Percentiles rank a stretch among this genome's conserved stretches.
Evolutionary conservation across 2,329 filamentous ascomycete genomes (phyloP).

Genomic region (Endoconidiophora laricicola): DNA sequence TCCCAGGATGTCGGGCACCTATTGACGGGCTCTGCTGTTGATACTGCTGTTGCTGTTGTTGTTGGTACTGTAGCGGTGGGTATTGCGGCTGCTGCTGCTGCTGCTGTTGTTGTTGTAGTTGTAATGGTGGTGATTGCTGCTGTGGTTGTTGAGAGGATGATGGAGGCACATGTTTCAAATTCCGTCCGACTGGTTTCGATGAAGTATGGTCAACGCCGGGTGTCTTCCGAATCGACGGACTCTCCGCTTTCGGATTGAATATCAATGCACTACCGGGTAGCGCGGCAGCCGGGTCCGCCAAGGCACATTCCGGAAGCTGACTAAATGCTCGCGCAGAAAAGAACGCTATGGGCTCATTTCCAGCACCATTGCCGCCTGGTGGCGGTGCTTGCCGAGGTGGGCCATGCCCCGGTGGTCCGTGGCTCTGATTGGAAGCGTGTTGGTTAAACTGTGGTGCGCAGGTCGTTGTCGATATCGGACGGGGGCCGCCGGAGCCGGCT

Average conservation of each 20-base stretch:
- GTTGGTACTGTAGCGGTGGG: conserved; percentile 8
- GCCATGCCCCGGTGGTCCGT: not conserved
- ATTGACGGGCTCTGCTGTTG: conserved; percentile 19
- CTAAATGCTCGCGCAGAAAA: conserved; percentile 53
- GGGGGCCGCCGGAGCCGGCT: not conserved
- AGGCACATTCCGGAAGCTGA: conserved; percentile 30
- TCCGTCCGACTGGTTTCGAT: conserved; percentile 53
- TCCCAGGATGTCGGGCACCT: conserved; percentile 18
- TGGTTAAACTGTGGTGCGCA: conserved; percentile 1
- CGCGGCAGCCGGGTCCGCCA: conserved; percentile 25
- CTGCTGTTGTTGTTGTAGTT: conserved; percentile 12
- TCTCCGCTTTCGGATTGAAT: conserved; percentile 61
- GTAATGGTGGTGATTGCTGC: conserved; percentile 18
- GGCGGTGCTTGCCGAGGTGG: not conserved
- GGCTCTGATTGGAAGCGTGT: not conserved
- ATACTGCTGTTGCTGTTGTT: conserved; percentile 17
- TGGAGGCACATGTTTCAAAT: conserved; percentile 34
- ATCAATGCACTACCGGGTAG: conserved; percentile 31
- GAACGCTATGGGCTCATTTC: conserved; percentile 38
- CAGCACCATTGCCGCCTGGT: conserved; percentile 13
- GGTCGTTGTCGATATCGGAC: not conserved
- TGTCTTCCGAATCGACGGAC: conserved; percentile 76
- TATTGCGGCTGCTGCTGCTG: conserved; percentile 13
- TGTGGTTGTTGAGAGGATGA: conserved; percentile 17
- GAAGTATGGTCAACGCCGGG: conserved; percentile 69